Base-by-base conservation (phyloP, 75 land plant species). In the Picea sitchensis region DNA sequence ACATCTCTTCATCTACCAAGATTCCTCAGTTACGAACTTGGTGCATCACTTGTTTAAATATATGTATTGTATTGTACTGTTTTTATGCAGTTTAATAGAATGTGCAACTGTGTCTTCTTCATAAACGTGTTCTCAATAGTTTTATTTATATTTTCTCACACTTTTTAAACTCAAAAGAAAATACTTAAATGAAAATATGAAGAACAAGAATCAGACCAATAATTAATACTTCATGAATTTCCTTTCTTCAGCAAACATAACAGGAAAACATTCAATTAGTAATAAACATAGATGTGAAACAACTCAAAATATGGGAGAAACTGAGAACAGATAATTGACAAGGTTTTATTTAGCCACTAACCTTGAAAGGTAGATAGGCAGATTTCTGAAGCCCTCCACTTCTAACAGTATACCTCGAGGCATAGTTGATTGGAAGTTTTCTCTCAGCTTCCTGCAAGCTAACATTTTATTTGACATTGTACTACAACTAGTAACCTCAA, bases 331-430 rank as follows among this genome's bases (percentile, higher is more conserved):
- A 7, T 41, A 31, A 69, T 41, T 1, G 12, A 8, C 56, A 36
- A 71, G 74, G 14, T 71, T 44, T 71, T 47, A 71, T 71, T 71
- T 20, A 71, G 47, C 51, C 47, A 71, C 56, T 41, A 65, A 98
- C 99, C 98, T 98, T 98, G 77, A 98, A 98, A 57, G 99, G 99
- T 68, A 98, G 90, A 83, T 98, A 98, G 32, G 99, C 98, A 80
- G 99, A 89, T 83, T 88, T 98, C 77, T 92, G 90, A 81, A 92
- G 91, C 18, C 98, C 99, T 74, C 91, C 91, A 76, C 86, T 89
- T 82, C 86, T 84, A 77, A 85, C 83, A 68, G 86, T 88, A 78
- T 90, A 95, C 82, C 99, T 95, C 13, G 96, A 95, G 34, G 99
- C 99, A 87, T 98, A 98, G 60, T 98, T 98, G 30, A 98, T 83